Evolutionary conservation across 1,284 basidiomycete genomes (phyloP).

Genomic region (Meira miltonrushii): DNA sequence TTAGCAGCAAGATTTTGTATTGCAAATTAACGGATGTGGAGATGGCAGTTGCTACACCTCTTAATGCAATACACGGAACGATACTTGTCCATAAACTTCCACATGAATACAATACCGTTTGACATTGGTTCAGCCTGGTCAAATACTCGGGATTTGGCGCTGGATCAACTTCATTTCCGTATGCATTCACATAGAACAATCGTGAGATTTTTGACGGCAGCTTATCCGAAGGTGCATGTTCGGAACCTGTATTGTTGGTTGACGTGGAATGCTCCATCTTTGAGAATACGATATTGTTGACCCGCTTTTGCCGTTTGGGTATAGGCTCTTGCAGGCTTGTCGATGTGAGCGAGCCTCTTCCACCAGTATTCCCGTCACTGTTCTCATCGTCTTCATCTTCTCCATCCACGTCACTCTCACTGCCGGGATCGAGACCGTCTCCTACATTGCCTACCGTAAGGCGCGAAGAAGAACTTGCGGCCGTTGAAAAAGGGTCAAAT

Average conservation of each 20-base stretch:
- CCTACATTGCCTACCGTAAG: slow-evolving; percentile 32
- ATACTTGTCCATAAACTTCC: slow-evolving; percentile 85
- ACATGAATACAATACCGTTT: slow-evolving; percentile 76
- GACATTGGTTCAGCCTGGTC: slow-evolving; percentile 62
- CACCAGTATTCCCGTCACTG: neutral
- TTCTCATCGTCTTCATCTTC: slow-evolving; percentile 11
- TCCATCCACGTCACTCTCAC: slow-evolving; percentile 8
- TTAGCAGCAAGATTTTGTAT: slow-evolving; percentile 81
- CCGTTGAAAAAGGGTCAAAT: slow-evolving; percentile 20
- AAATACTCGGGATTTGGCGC: slow-evolving; percentile 78
- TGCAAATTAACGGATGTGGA: slow-evolving; percentile 67
- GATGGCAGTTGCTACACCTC: slow-evolving; percentile 73
- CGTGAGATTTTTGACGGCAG: slow-evolving; percentile 37
- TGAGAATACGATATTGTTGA: slow-evolving; percentile 60
- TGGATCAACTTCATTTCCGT: slow-evolving; percentile 70
- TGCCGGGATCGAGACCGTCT: slow-evolving; percentile 33
- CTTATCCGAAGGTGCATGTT: slow-evolving; percentile 15
- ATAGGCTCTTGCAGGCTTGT: neutral
- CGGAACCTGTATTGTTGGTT: slow-evolving; percentile 12
- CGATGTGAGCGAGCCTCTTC: neutral
- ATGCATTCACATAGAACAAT: slow-evolving; percentile 79
- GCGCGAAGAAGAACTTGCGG: neutral
- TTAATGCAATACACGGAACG: slow-evolving; percentile 80
- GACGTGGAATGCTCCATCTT: slow-evolving; percentile 45
- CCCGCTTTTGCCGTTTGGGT: slow-evolving; percentile 53